A percentile compares a stretch with the other conserved stretches of the same genome.
phyloP scores from a whole-genome alignment of 139 green algal species.

The Picochlorum sp. region DNA sequence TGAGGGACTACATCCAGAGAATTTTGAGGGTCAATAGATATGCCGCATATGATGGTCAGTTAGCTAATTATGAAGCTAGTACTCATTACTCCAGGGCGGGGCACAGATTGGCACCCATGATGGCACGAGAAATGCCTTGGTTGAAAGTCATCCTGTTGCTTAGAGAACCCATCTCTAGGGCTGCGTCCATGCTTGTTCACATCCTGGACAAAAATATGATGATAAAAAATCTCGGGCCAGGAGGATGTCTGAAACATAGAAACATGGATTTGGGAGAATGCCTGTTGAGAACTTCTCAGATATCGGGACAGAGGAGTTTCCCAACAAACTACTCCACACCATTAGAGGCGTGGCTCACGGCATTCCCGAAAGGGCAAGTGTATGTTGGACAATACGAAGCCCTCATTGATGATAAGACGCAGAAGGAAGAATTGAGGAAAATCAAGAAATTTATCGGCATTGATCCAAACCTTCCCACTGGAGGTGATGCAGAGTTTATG shows the following conservation, averaged over 20 bases:
- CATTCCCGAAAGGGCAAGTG: slow-evolving; percentile 6
- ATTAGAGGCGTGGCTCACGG: slow-evolving; percentile 1
- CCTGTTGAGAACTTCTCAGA: slow-evolving; percentile 5
- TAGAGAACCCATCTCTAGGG: slow-evolving; percentile 25
- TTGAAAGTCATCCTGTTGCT: slow-evolving; percentile 20
- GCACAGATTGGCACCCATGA: slow-evolving; percentile 7
- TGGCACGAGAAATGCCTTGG: slow-evolving; percentile 19
- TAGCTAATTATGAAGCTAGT: slow-evolving; percentile 20
- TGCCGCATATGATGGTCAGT: slow-evolving; percentile 3
- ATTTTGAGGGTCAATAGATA: slow-evolving; percentile 4
- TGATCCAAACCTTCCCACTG: slow-evolving; percentile 7
- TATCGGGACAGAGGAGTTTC: background rate
- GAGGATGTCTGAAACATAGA: background rate
- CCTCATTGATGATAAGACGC: background rate
- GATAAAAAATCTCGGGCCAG: background rate
- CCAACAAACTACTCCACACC: background rate
- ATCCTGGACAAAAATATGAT: slow-evolving; percentile 15
- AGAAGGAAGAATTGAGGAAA: background rate
- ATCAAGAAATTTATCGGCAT: slow-evolving; percentile 10
- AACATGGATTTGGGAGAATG: slow-evolving; percentile 4
- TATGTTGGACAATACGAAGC: slow-evolving; percentile 11
- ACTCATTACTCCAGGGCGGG: slow-evolving; percentile 16
- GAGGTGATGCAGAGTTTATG: background rate
- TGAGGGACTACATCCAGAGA: background rate
- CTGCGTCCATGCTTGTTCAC: slow-evolving; percentile 25